A percentile compares a stretch with the other conserved stretches of the same genome.
phyloP scores from a whole-genome alignment of 345 rosid species.

The Dipteronia sinensis region DNA sequence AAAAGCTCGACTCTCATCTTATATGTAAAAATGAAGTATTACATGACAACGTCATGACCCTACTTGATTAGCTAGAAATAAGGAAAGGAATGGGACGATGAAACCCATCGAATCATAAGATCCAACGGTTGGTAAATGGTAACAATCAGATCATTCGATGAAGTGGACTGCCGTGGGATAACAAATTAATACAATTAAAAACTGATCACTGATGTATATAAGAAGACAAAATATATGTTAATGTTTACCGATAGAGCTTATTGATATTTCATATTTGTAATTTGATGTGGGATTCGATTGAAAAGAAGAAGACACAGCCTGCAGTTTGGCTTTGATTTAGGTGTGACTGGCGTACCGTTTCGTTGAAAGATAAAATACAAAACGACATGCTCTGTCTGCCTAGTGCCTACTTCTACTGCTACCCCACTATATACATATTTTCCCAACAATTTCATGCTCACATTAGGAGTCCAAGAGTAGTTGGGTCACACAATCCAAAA shows the following conservation, averaged over 20 bases:
- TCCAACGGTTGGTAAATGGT: neutral
- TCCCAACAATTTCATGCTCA: neutral
- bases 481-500: neutral
- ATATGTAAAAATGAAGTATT: no score
- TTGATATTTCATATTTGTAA: neutral
- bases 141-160: neutral
- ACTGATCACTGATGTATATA: neutral
- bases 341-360: no score
- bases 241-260: neutral
- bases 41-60: no score
- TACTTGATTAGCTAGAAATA: neutral
- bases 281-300: no score
- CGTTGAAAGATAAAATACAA: neutral
- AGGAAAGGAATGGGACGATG: no score
- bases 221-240: constrained; percentile 2
- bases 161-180: neutral
- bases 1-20: no score
- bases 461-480: neutral
- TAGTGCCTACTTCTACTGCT: neutral
- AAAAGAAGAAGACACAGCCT: neutral
- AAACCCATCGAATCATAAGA: constrained; percentile 1
- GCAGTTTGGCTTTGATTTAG: neutral
- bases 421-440: no score
- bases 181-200: neutral
- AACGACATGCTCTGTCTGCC: neutral